Base-by-base conservation (phyloP, 257 asterid genomes). In the Cruciata laevipes region DNA sequence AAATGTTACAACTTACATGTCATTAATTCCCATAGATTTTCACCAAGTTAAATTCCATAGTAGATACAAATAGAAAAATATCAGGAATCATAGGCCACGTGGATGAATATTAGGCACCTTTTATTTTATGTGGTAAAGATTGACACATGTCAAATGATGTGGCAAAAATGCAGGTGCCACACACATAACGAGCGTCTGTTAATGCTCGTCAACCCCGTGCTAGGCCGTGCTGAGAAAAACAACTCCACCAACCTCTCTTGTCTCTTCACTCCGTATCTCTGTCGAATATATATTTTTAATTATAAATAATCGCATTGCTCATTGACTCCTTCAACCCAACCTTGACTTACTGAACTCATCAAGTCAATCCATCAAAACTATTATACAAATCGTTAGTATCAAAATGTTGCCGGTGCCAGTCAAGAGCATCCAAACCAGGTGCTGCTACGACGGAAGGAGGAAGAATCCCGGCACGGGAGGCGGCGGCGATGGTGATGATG, bases 71-170 rank as follows among this genome's bases (percentile, higher is more conserved):
- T 4, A 33, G 38, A 33, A 33, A 33, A 33, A 0, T 1, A 3
- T 42, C 2, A 42, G 12, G 17, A 42, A 42, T 42, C 1, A 42
- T 10, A 42, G 12, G 18, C 51, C 18, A 11, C 17, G 51, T 42
- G 51, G 18, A 42, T 13, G 17, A 42, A 42, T 42, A 13, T 12
- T 11, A 3, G 51, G 16, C 3, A 11, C 3, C 0, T 42, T 42
- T 13, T 13, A 4, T 42, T 42, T 13, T 13, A 4, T 42, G 51
- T 11, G 16, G 51, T 0, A 42, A 3, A 42, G 18, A 8, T 14
- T 55, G 59, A 63, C 59, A 63, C 59, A 7, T 56, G 76, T 65
- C 61, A 65, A 17, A 27, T 52, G 20, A 20, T n/a, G 53, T 57
- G 67, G 74, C 35, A 10, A 42, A 65, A 23, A 55, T 35, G 24